Evolutionary conservation across 2,329 filamentous ascomycete genomes (phyloP).

Genomic region (Furcasterigmium furcatum): DNA sequence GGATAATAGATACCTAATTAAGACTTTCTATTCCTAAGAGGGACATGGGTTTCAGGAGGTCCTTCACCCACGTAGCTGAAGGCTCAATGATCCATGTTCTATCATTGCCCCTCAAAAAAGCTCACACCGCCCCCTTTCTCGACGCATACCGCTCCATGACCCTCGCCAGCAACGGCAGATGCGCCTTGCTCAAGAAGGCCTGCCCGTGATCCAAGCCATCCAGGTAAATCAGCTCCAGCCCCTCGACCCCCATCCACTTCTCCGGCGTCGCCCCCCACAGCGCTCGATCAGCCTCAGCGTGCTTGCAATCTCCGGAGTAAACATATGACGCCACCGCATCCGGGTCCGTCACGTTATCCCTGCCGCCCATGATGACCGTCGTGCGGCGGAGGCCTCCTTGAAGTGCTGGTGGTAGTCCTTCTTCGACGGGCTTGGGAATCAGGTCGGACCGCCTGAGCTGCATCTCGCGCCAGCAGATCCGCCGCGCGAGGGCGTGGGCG

Average conservation of each 20-base stretch:
- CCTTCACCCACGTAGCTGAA: too few species aligned
- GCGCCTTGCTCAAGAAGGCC: conserved; percentile 10
- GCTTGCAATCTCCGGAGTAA: conserved; percentile 14
- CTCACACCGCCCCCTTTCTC: too few species aligned
- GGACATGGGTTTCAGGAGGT: too few species aligned
- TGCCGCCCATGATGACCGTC: conserved; percentile 17
- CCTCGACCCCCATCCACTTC: conserved; percentile 16
- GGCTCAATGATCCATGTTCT: too few species aligned
- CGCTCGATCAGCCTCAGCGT: conserved; percentile 7
- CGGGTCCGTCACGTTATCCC: conserved; percentile 18
- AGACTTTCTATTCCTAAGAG: too few species aligned
- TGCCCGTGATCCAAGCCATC: conserved; percentile 19
- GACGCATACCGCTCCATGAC: conserved; percentile 7
- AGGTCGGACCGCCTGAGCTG: conserved; percentile 71
- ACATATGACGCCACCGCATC: conserved; percentile 19
- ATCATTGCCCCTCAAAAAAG: too few species aligned
- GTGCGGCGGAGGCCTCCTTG: conserved; percentile 9
- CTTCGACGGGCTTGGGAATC: conserved; percentile 27
- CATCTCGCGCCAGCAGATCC: conserved; percentile 67
- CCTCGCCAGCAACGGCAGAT: conserved; percentile 8
- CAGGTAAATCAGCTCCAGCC: conserved; percentile 20
- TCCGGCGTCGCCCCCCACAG: conserved; percentile 11
- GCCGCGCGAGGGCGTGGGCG: conserved; percentile 58
- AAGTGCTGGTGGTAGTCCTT: background rate
- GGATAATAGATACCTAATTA: too few species aligned